Conservation (phyloP, 2,329 filamentous ascomycete species). For the Beauveria sp. region DNA sequence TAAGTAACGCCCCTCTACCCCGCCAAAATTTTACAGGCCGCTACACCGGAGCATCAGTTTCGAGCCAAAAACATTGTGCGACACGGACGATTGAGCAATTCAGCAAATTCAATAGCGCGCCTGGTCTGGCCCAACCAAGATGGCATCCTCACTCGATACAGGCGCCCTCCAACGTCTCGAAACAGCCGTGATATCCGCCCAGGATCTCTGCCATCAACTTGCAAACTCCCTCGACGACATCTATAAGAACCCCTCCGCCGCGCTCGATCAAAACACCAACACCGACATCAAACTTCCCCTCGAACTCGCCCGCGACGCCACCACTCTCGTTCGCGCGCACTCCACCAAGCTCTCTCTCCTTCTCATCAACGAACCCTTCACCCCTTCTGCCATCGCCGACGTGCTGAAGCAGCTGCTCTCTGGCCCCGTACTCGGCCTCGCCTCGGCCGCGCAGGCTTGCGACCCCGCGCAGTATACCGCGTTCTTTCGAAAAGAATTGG, state of each 20-base stretch:
- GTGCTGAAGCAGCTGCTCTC: constrained; percentile 66
- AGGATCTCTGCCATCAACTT: constrained; percentile 33
- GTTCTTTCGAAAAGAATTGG: constrained; percentile 56
- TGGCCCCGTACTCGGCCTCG: constrained; percentile 66
- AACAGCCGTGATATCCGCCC: constrained; percentile 28
- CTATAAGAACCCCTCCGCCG: constrained; percentile 22
- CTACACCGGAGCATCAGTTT: not conserved
- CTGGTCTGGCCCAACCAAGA: constrained; percentile 5
- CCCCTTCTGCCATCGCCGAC: constrained; percentile 62
- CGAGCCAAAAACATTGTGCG: not conserved
- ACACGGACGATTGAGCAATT: not conserved
- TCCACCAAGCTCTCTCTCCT: constrained; percentile 82
- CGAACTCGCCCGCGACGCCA: constrained; percentile 61
- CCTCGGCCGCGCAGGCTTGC: constrained; percentile 62
- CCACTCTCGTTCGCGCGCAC: constrained; percentile 70
- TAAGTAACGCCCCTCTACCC: constrained; percentile 19
- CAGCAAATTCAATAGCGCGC: too few species aligned
- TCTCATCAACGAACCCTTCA: constrained; percentile 80
- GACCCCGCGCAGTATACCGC: constrained; percentile 52
- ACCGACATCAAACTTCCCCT: constrained; percentile 46
- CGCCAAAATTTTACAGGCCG: not conserved
- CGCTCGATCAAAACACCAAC: constrained; percentile 8
- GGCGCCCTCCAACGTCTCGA: constrained; percentile 31
- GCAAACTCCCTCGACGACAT: constrained; percentile 34
- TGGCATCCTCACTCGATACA: constrained; percentile 18